Evolutionary conservation across 2,329 filamentous ascomycete species (phyloP).

Genomic region (Chaetomiaceae sp.): DNA sequence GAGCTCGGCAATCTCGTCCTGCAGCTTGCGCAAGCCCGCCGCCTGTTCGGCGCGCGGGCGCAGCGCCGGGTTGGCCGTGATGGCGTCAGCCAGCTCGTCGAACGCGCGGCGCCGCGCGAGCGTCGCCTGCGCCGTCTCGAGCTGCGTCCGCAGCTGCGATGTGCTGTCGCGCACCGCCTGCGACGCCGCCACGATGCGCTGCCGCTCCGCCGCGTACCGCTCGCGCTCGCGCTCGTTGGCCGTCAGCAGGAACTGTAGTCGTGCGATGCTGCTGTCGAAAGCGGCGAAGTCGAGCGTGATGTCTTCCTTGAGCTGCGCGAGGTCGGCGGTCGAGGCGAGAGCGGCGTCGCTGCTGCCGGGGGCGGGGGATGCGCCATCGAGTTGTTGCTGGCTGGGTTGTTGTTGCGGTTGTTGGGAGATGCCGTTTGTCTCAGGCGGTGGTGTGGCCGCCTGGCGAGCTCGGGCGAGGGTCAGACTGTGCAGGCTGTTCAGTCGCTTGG

Average conservation of each 20-base stretch:
- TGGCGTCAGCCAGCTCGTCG: slow-evolving; percentile 81
- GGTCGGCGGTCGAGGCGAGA: slow-evolving; percentile 30
- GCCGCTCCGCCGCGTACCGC: slow-evolving; percentile 75
- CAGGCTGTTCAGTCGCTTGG: slow-evolving; percentile 68
- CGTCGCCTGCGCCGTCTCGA: slow-evolving; percentile 69
- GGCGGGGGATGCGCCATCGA: slow-evolving; percentile 26
- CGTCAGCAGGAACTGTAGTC: slow-evolving; percentile 78
- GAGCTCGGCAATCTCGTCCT: slow-evolving; percentile 81
- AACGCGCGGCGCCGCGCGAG: slow-evolving; percentile 76
- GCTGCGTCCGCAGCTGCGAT: slow-evolving; percentile 60
- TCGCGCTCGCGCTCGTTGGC: slow-evolving; percentile 79
- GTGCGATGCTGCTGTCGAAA: slow-evolving; percentile 78
- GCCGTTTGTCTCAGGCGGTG: slow-evolving; percentile 52
- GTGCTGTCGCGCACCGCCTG: slow-evolving; percentile 73
- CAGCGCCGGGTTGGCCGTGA: slow-evolving; percentile 72
- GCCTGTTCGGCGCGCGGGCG: slow-evolving; percentile 79
- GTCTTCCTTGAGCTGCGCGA: slow-evolving; percentile 72
- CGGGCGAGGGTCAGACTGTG: slow-evolving; percentile 53
- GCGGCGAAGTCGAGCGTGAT: slow-evolving; percentile 81
- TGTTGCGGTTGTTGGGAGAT: slow-evolving; percentile 27
- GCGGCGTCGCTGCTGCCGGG: neutral
- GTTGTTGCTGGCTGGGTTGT: slow-evolving; percentile 29
- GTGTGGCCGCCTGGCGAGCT: slow-evolving; percentile 54
- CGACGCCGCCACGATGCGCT: slow-evolving; percentile 71
- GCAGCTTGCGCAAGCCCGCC: slow-evolving; percentile 69